phyloP scores from a whole-genome alignment of 345 rosid species.

The Garcia nutans region DNA sequence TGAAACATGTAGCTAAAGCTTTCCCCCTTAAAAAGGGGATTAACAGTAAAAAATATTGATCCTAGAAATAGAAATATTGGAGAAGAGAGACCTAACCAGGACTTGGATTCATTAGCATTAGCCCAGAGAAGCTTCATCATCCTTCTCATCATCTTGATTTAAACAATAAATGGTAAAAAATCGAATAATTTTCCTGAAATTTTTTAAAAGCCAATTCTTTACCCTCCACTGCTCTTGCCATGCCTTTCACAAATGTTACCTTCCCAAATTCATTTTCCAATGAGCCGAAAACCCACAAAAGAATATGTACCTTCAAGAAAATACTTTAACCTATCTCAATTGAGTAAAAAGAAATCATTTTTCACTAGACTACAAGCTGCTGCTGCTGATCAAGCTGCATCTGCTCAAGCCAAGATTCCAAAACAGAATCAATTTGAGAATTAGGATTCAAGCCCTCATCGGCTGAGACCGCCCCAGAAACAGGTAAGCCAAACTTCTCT shows the following conservation, averaged over 20 bases:
- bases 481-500: constrained; percentile 33
- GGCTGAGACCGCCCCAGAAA: constrained; percentile 33
- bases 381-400: constrained; percentile 63
- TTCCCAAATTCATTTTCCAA: background rate
- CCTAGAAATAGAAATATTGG: background rate
- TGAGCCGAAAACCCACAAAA: constrained; percentile 9
- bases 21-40: background rate
- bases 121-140: constrained; percentile 15
- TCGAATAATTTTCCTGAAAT: background rate
- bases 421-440: constrained; percentile 35
- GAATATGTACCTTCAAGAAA: constrained; percentile 5
- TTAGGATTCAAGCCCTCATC: constrained; percentile 32
- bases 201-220: background rate
- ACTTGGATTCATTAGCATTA: background rate
- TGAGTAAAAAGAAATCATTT: background rate
- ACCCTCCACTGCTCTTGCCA: background rate
- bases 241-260: background rate
- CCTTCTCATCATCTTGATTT: constrained; percentile 6
- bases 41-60: background rate
- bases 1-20: constrained; percentile 10
- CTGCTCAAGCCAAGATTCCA: constrained; percentile 71
- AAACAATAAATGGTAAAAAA: constrained; percentile 1
- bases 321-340: background rate
- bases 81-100: background rate
- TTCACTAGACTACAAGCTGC: constrained; percentile 43